These are phyloP conservation scores for Cordyceps cicadae DNA, from an alignment of 2,329 filamentous ascomycete genomes.

Conservation along the genomic window DNA sequence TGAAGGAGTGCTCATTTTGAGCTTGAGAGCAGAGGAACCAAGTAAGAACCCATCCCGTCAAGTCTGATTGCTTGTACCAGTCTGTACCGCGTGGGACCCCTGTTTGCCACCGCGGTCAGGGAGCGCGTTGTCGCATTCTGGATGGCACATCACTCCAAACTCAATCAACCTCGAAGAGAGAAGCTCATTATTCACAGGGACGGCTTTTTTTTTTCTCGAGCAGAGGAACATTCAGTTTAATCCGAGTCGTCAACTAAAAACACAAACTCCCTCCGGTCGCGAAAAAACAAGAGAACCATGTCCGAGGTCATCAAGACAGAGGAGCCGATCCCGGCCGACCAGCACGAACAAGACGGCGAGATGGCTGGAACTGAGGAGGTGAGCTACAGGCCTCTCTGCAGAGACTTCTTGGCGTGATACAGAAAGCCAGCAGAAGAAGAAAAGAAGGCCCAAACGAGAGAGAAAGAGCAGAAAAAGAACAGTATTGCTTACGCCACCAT, in stretches of 20 bases:
- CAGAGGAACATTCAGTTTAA: background rate
- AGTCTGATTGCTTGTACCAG: background rate
- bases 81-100: background rate
- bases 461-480: background rate
- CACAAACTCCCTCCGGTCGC: background rate
- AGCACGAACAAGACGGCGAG: slow-evolving; percentile 10
- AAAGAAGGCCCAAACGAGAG: background rate
- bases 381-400: slow-evolving; percentile 6
- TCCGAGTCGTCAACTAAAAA: background rate
- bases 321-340: slow-evolving; percentile 11
- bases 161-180: background rate
- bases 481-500: slow-evolving; percentile 1
- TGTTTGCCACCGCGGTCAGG: background rate
- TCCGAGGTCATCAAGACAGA: slow-evolving; percentile 11
- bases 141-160: background rate
- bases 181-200: background rate
- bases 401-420: background rate
- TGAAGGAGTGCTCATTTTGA: slow-evolving; percentile 4
- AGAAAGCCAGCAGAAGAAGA: background rate
- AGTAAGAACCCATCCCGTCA: background rate
- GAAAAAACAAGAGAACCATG: slow-evolving; percentile 4
- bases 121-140: slow-evolving; percentile 6
- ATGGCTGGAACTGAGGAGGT: slow-evolving; percentile 13
- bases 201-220: background rate
- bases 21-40: background rate